Percentiles rank a stretch among this genome's conserved stretches.
Evolutionary conservation across 2,329 filamentous ascomycete genomes (phyloP).

Genomic region (Epichloe aotearoae): DNA sequence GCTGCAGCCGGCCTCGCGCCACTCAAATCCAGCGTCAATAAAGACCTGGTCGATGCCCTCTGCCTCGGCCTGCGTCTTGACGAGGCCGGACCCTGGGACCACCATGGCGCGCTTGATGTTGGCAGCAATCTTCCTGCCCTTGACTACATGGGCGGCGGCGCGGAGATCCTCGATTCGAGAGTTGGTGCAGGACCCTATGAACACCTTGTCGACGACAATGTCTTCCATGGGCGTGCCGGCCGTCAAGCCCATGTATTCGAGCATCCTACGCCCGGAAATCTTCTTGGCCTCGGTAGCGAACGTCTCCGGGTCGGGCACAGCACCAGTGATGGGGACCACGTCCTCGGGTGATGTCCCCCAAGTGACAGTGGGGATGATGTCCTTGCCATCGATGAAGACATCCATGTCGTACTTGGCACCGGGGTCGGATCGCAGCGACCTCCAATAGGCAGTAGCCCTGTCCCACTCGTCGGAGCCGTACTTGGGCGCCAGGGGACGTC

Average conservation of each 20-base stretch:
- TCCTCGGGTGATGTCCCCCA: conserved; percentile 98
- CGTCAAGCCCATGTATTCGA: conserved; percentile 92
- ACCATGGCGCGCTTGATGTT: conserved; percentile 95
- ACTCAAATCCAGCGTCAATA: conserved; percentile 83
- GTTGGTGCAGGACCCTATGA: conserved; percentile 97
- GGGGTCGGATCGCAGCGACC: conserved; percentile 69
- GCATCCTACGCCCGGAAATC: conserved; percentile 61
- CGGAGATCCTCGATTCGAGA: conserved; percentile 91
- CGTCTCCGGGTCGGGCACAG: conserved; percentile 81
- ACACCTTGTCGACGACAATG: conserved; percentile 87
- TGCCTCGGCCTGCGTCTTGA: conserved; percentile 81
- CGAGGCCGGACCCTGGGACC: conserved; percentile 85
- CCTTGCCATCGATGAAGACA: conserved; percentile 80
- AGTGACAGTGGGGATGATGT: conserved; percentile 84
- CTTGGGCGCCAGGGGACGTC: conserved; percentile 75
- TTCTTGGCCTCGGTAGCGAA: conserved; percentile 74
- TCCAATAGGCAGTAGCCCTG: conserved; percentile 79
- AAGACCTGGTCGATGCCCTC: conserved; percentile 95
- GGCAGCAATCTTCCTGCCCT: conserved; percentile 72
- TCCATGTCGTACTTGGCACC: conserved; percentile 83
- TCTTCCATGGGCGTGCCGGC: conserved; percentile 84
- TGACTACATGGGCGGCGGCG: conserved; percentile 71
- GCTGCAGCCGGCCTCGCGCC: conserved; percentile 94
- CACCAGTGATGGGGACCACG: conserved; percentile 83
- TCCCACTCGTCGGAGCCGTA: conserved; percentile 80